Conservation (phyloP, 208 protist species). For the Trypanosoma boissoni region DNA sequence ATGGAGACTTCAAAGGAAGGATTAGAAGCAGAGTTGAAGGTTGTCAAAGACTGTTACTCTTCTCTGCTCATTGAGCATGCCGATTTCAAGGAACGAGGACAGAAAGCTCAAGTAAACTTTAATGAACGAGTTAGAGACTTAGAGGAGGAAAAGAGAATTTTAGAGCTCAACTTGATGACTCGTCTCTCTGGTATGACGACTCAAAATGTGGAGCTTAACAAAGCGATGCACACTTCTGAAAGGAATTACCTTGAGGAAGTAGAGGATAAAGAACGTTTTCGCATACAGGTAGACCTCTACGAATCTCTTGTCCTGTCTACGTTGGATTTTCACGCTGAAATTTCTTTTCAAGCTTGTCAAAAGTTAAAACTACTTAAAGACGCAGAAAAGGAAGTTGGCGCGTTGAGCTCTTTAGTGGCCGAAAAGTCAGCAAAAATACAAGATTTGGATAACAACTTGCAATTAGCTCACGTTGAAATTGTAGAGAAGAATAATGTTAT, state of each 20-base stretch:
- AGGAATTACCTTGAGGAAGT: neutral
- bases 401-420: too few relatives aligned
- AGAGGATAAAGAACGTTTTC: conserved; percentile 8
- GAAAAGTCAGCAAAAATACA: conserved; percentile 6
- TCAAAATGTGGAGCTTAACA: conserved; percentile 4
- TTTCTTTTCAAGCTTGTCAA: too few relatives aligned
- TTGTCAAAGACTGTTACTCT: conserved; percentile 65
- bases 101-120: conserved; percentile 25
- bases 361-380: too few relatives aligned
- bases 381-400: too few relatives aligned
- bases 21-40: conserved; percentile 39
- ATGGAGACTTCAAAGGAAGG: conserved; percentile 29
- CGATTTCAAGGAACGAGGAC: conserved; percentile 21
- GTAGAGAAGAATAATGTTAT: too few relatives aligned
- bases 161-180: conserved; percentile 8
- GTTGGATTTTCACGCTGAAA: too few relatives aligned
- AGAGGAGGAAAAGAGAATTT: conserved; percentile 4
- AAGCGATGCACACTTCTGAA: conserved; percentile 1
- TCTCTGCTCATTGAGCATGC: conserved; percentile 51
- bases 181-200: conserved; percentile 1
- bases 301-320: too few relatives aligned
- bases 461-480: too few relatives aligned
- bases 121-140: conserved; percentile 12
- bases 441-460: neutral
- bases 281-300: neutral